Base-by-base conservation (phyloP, 805 yeast species). In the Candida awuae region DNA sequence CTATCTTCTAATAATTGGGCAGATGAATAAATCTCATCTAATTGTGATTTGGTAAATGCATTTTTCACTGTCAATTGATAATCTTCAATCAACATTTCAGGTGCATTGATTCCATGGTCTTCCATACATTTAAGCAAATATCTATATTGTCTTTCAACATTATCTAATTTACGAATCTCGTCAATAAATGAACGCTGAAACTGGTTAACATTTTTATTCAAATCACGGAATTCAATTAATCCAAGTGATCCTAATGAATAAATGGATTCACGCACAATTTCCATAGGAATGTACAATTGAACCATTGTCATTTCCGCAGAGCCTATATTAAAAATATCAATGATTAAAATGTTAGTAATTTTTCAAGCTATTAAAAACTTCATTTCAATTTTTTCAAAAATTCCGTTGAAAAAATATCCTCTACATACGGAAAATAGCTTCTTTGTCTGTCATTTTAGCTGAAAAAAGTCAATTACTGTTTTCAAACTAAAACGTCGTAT, bases 251-350 rank as follows among this genome's bases (percentile, higher is more conserved):
- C 99, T 29, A 92, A 66, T n/a, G 86, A 73, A 50, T 84, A 77
- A 15, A 87, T 79, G 5, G 87, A 75, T 48, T 87, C 95, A 50
- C 97, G 70, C 14, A 94, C 73, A 35, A 84, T 79, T 63, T 92
- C 99, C 25, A 85, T 78, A 14, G 97, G 94, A 44, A 92, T 79
- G 61, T 85, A 90, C 53, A 92, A 67, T 66, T 92, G 96, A 40
- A 90, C 79, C 56, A 88, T 73, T 36, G 95, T 76, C 97, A 92
- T 94, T 55, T 84, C 94, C 83, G 97, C 98, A 45, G 98, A 90
- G 71, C 96, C 46, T 43, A 17, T 30, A 34, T 6, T 14, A 17
- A 19, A 34, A 18, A 23, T 12, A 26, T n/a, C 7, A 8, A 9
- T 21, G 12, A 30, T 32, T 32, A 25, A 17, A 18, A 22, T 20